Conservation (phyloP, 2,329 filamentous ascomycete genomes). For the Cytospora piceae region DNA sequence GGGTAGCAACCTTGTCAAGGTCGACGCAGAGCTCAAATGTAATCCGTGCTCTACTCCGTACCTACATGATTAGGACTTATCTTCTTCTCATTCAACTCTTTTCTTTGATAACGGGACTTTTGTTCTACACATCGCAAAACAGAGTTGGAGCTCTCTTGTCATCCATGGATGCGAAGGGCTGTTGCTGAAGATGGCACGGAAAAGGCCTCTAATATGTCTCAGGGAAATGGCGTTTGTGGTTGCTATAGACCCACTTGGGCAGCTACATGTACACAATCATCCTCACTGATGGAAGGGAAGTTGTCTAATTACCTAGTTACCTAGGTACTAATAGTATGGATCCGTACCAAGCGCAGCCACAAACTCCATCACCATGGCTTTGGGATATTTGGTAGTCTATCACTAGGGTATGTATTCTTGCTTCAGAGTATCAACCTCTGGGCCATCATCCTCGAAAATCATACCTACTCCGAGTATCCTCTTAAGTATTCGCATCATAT, state of each 20-base stretch:
- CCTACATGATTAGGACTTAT: background rate
- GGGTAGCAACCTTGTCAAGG: background rate
- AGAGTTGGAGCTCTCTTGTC: background rate
- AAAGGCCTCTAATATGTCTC: background rate
- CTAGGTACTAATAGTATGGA: too few species aligned
- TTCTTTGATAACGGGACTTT: background rate
- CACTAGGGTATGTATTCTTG: background rate
- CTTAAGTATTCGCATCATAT: too few species aligned
- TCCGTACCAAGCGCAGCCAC: too few species aligned
- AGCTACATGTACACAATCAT: background rate
- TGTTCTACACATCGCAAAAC: too few species aligned
- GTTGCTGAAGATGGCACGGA: background rate
- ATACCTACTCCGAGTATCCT: too few species aligned
- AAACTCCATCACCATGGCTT: background rate
- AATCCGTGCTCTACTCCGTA: background rate
- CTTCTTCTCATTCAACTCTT: background rate
- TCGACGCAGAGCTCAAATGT: background rate
- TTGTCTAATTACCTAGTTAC: too few species aligned
- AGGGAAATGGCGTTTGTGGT: background rate
- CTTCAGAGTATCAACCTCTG: too few species aligned
- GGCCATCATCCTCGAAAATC: too few species aligned
- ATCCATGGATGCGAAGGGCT: too few species aligned
- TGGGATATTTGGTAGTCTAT: background rate
- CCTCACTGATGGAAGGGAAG: background rate
- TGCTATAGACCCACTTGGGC: background rate